Evolutionary conservation across 2,329 filamentous ascomycete genomes (phyloP).

Genomic region (Tricladium varicosporioides): DNA sequence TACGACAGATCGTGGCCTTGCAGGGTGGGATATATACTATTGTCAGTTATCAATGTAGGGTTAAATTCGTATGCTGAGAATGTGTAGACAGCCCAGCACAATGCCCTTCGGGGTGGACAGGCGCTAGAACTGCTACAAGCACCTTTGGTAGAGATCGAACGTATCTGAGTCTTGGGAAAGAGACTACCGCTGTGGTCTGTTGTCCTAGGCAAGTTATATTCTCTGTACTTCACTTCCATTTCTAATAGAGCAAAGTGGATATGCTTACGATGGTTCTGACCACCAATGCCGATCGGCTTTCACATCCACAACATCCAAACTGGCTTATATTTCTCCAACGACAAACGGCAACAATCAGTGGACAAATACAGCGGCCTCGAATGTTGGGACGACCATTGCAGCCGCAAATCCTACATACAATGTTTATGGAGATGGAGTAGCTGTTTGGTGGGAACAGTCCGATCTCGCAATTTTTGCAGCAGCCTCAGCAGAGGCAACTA

Average conservation of each 20-base stretch:
- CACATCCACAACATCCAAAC: neutral
- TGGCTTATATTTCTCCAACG: constrained; percentile 1
- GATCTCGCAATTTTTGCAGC: constrained; percentile 3
- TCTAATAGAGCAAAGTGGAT: too few species aligned
- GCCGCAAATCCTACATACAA: neutral
- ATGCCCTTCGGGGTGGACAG: constrained; percentile 5
- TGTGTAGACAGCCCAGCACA: constrained; percentile 5
- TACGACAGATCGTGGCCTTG: neutral
- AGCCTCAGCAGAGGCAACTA: neutral
- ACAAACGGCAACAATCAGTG: neutral
- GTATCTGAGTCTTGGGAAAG: neutral
- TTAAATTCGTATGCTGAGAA: neutral
- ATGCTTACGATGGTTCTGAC: neutral
- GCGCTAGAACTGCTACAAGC: neutral
- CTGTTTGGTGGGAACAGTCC: constrained; percentile 4
- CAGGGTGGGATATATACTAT: constrained; percentile 10
- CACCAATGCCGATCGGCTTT: constrained; percentile 3
- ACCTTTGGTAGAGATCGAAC: neutral
- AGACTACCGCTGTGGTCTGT: constrained; percentile 7
- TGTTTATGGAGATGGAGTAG: constrained; percentile 6
- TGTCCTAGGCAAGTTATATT: constrained; percentile 6
- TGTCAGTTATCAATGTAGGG: neutral
- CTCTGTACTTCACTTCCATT: too few species aligned
- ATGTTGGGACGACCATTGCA: neutral
- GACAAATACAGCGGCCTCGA: neutral